These are phyloP conservation scores for Ophiostoma sp. DNA, from an alignment of 2,329 filamentous ascomycete genomes.

Conservation along the genomic window DNA sequence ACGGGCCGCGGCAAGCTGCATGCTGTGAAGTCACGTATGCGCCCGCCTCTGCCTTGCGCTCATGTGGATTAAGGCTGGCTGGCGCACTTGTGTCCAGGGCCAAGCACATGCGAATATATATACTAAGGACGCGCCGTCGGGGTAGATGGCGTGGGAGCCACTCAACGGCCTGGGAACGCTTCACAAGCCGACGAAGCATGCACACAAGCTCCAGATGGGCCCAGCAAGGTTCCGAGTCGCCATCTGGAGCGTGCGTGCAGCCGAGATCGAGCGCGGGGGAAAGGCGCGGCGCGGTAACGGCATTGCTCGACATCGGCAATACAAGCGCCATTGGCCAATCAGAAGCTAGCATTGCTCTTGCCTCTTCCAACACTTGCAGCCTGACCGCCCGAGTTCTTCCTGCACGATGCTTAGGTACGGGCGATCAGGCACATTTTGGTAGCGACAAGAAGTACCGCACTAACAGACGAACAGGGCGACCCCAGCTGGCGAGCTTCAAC, in stretches of 20 bases:
- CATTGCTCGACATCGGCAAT: conserved; percentile 14
- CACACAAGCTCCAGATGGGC: neutral
- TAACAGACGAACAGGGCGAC: neutral
- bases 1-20: neutral
- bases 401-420: conserved; percentile 10
- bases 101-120: neutral
- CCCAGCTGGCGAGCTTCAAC: conserved; percentile 9
- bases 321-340: conserved; percentile 20
- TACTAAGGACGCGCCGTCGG: neutral
- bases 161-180: neutral
- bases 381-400: conserved; percentile 18
- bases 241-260: conserved; percentile 8
- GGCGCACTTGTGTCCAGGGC: neutral
- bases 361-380: neutral
- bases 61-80: conserved; percentile 2
- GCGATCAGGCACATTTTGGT: neutral
- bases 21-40: neutral
- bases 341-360: neutral
- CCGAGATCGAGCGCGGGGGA: conserved; percentile 19
- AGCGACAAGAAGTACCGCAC: conserved; percentile 6
- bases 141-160: neutral
- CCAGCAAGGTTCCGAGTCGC: neutral
- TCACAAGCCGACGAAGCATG: conserved; percentile 2
- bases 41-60: neutral
- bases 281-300: conserved; percentile 15